Evolutionary conservation across 257 asterid species (phyloP).

Genomic region (Nicotiana undulata): DNA sequence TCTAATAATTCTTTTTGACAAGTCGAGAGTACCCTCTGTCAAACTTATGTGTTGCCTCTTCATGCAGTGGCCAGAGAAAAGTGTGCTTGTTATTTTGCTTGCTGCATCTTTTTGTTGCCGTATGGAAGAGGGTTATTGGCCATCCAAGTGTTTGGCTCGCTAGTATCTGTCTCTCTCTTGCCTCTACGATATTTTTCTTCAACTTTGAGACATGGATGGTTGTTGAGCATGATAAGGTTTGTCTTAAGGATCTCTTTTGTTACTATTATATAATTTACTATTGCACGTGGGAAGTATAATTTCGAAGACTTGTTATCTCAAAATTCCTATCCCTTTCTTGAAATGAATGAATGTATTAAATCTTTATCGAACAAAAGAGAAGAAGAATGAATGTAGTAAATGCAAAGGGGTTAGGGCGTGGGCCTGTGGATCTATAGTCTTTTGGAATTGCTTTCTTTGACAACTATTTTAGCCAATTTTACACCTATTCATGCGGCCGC

Average conservation of each 20-base stretch:
- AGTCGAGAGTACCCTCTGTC: neutral
- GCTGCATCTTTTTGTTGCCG: constrained; percentile 56
- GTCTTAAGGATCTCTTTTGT: constrained; percentile 5
- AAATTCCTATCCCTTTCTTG: neutral
- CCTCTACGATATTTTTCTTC: constrained; percentile 68
- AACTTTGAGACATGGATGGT: constrained; percentile 92
- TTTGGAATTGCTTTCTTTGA: neutral
- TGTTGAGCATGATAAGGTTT: constrained; percentile 75
- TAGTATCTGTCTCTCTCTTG: constrained; percentile 56
- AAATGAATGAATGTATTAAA: neutral
- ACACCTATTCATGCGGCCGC: neutral
- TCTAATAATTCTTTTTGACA: neutral
- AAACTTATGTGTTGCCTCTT: constrained; percentile 5
- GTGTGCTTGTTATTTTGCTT: constrained; percentile 56
- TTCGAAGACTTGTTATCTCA: neutral
- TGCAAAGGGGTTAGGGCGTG: neutral
- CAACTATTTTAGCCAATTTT: neutral
- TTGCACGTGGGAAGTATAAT: neutral
- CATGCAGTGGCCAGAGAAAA: constrained; percentile 75
- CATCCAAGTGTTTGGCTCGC: constrained; percentile 51
- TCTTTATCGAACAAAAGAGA: neutral
- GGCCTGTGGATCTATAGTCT: neutral
- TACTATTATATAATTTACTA: neutral
- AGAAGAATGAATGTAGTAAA: neutral
- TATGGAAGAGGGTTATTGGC: constrained; percentile 45